Evolutionary conservation across 1,284 basidiomycete genomes (phyloP), one percentile per base, ranked within the genome.

Genomic region (Moesziomyces sp.): DNA sequence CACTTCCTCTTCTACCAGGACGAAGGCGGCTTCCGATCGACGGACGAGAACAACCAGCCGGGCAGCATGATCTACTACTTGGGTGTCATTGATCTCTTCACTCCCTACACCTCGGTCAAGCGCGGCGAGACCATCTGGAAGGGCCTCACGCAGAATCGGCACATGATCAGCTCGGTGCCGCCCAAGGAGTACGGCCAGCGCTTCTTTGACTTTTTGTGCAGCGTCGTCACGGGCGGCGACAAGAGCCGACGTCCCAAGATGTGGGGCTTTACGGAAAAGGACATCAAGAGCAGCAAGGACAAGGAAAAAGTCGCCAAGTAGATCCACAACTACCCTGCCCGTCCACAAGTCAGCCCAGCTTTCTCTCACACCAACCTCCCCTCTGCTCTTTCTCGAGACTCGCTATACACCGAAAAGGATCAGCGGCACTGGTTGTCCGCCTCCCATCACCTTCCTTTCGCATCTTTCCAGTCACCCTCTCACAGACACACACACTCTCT

Each of bases 1-100:
- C 89, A 93, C 71, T 94, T 96, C 84, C 85, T 97, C 40, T 99
- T 98, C 85, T 98, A 97, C 83, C 93, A 96, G 81, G 94, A 99
- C 82, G 97, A 99, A 81, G 95, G 95, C 24, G 96, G 97, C 1
- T 85, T 97, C 62, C 89, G 91, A 28, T 93, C 94, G 26, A 97
- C 95, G 16, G 90, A 96, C 84, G 93, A 96, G 77, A 85, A 84
- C 23, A 96, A 98, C 83, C 86, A 88, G 34, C 86, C 88, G 4
- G 86, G 91, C 84, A 90, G 91, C 74, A 89, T 89, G 52, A 92
- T 99, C 66, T 99, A 98, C 85, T 99, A 99, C 85, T 70, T 86
- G 19, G 86, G 85, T 35, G 77, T 85, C 45, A 84, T 84, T 54
- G 83, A 84, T 48, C 73, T 83, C 3, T 79, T 84, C 69, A 98